Percentiles rank a stretch among this genome's conserved stretches.
phyloP scores from a whole-genome alignment of 768 basidiomycete species.

The Leccinum boreale region DNA sequence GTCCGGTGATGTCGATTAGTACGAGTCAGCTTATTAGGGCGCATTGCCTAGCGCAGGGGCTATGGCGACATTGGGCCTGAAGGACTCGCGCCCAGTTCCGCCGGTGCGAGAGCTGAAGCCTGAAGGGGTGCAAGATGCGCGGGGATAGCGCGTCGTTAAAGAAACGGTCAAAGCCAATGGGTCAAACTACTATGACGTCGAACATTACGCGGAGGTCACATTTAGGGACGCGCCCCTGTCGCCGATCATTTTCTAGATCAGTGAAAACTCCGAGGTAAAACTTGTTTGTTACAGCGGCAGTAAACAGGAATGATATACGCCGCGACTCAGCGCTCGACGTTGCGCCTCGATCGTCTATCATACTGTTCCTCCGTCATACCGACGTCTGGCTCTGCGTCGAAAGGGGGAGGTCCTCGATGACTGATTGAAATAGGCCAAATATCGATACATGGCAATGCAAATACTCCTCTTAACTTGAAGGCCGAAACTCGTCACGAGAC shows the following conservation, averaged over 20 bases:
- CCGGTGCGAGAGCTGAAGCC: background rate
- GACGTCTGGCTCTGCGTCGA: too few relatives aligned
- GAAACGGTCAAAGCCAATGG: constrained; percentile 43
- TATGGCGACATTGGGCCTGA: constrained; percentile 27
- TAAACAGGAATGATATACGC: constrained; percentile 73
- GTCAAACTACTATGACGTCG: constrained; percentile 12
- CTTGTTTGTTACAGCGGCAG: background rate
- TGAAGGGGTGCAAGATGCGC: constrained; percentile 20
- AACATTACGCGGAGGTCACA: constrained; percentile 3
- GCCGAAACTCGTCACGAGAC: too few relatives aligned
- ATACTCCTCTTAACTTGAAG: too few relatives aligned
- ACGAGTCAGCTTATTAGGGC: background rate
- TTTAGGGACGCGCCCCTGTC: background rate
- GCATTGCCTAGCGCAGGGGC: constrained; percentile 13
- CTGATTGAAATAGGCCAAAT: too few relatives aligned
- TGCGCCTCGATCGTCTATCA: constrained; percentile 53
- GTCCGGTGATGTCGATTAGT: background rate
- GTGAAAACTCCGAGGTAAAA: too few relatives aligned
- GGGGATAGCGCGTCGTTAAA: constrained; percentile 38
- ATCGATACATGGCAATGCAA: too few relatives aligned
- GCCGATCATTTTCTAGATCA: too few relatives aligned
- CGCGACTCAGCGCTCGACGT: constrained; percentile 78
- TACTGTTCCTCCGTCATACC: constrained; percentile 62
- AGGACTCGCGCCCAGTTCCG: constrained; percentile 13
- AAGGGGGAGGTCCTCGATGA: too few relatives aligned